phyloP scores from a whole-genome alignment of 768 basidiomycete genomes.

The Rhodocollybia butyracea region DNA sequence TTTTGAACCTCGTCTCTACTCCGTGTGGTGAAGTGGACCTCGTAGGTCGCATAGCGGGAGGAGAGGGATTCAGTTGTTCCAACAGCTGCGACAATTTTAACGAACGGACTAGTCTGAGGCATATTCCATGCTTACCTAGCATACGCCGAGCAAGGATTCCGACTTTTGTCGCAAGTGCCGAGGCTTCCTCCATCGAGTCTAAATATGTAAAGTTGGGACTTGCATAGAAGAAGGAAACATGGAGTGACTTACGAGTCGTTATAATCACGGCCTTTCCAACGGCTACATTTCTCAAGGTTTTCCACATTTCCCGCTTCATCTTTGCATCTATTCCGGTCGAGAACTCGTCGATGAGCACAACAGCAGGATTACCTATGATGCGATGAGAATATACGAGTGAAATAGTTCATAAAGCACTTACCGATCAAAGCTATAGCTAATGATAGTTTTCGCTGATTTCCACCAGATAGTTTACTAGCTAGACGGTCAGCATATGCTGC shows the following conservation, averaged over 20 bases:
- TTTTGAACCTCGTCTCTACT: slow-evolving; percentile 55
- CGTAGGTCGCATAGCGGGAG: slow-evolving; percentile 68
- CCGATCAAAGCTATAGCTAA: slow-evolving; percentile 76
- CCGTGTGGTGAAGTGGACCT: slow-evolving; percentile 71
- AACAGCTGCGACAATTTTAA: slow-evolving; percentile 41
- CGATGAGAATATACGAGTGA: no score
- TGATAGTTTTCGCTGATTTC: slow-evolving; percentile 74
- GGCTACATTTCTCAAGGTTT: slow-evolving; percentile 60
- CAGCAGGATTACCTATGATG: slow-evolving; percentile 63
- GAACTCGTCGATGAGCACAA: slow-evolving; percentile 80
- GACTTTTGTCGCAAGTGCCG: slow-evolving; percentile 71
- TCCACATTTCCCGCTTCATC: slow-evolving; percentile 85
- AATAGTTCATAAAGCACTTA: slow-evolving; percentile 14
- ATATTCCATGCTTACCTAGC: slow-evolving; percentile 43
- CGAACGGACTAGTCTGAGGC: not conserved
- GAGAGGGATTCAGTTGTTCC: slow-evolving; percentile 64
- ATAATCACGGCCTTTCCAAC: slow-evolving; percentile 69
- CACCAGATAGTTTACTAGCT: slow-evolving; percentile 73
- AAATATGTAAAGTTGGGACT: not conserved
- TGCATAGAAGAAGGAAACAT: slow-evolving; percentile 19
- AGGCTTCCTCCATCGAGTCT: slow-evolving; percentile 87
- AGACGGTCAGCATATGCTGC: slow-evolving; percentile 62
- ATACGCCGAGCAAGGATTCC: slow-evolving; percentile 72
- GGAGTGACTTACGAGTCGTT: slow-evolving; percentile 68
- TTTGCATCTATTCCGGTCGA: slow-evolving; percentile 81